Conservation (phyloP, 2,329 filamentous ascomycete species). For the Drechslerella coelobrocha region DNA sequence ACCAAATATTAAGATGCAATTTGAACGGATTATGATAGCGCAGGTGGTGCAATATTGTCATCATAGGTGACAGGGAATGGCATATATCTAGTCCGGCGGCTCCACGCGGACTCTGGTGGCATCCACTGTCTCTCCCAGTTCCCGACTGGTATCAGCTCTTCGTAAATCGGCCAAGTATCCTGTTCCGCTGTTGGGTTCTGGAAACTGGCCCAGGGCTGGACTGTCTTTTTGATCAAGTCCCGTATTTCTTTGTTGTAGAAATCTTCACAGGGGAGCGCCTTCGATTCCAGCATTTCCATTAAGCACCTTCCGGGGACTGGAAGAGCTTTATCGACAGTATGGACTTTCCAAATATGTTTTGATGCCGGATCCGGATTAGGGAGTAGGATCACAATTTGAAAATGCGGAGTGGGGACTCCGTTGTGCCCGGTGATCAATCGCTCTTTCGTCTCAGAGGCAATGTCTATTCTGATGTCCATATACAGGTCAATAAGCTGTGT, state of each 20-base stretch:
- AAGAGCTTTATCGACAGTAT: neutral
- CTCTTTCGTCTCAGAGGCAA: neutral
- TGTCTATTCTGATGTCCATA: constrained; percentile 3
- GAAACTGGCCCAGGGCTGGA: neutral
- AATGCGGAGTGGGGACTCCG: neutral
- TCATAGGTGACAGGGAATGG: neutral
- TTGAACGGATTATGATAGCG: neutral
- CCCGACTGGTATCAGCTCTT: neutral
- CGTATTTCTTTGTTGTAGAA: neutral
- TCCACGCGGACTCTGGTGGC: too few species aligned
- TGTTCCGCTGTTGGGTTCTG: neutral
- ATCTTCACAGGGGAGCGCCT: neutral
- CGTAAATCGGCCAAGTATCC: neutral
- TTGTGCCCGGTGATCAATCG: neutral
- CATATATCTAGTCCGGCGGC: neutral
- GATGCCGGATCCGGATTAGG: neutral
- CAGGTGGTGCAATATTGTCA: neutral
- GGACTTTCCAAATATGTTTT: neutral
- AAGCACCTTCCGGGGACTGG: neutral
- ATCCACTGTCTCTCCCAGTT: neutral
- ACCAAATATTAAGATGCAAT: too few species aligned
- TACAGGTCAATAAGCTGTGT: neutral
- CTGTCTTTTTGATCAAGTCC: neutral
- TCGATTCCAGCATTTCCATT: neutral
- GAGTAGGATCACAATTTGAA: neutral